Evolutionary conservation across 2,329 filamentous ascomycete species (phyloP).

Genomic region (Colletotrichum cuscutae): DNA sequence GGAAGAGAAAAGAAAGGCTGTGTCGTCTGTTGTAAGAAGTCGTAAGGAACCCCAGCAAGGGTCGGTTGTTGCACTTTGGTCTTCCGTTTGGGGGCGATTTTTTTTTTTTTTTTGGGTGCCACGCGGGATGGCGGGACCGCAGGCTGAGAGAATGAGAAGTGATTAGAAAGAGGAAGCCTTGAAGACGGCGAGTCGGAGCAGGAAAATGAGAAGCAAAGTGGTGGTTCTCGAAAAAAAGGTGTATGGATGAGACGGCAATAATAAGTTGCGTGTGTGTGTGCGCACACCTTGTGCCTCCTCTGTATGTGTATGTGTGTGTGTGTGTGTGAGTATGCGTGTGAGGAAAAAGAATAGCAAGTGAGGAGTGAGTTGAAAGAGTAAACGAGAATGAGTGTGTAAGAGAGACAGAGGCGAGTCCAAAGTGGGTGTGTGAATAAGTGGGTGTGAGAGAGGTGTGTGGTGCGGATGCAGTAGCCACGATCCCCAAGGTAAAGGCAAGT

Average conservation of each 20-base stretch:
- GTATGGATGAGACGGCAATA: slow-evolving; percentile 25
- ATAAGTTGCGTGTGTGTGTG: slow-evolving; percentile 2
- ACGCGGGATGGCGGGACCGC: not conserved
- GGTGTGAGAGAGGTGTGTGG: slow-evolving; percentile 27
- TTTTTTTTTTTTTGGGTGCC: slow-evolving; percentile 2
- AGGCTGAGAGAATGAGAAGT: not conserved
- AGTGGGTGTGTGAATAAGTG: slow-evolving; percentile 31
- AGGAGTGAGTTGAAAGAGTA: not conserved
- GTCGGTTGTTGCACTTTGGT: not conserved
- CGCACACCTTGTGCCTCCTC: not conserved
- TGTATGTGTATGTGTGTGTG: not conserved
- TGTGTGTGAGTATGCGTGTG: not conserved
- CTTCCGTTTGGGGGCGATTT: not conserved
- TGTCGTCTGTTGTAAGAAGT: too few species aligned
- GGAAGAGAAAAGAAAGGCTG: slow-evolving; percentile 22
- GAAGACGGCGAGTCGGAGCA: not conserved
- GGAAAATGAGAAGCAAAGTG: not conserved
- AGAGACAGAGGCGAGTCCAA: not conserved
- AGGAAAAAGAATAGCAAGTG: slow-evolving; percentile 2
- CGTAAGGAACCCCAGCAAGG: not conserved
- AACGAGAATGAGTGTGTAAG: not conserved
- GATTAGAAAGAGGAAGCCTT: not conserved
- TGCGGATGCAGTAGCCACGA: slow-evolving; percentile 18
- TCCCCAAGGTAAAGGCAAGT: not conserved
- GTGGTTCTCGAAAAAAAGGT: slow-evolving; percentile 6